Base-by-base conservation (phyloP, 179 eudicot genomes). In the Gypsophila paniculata region DNA sequence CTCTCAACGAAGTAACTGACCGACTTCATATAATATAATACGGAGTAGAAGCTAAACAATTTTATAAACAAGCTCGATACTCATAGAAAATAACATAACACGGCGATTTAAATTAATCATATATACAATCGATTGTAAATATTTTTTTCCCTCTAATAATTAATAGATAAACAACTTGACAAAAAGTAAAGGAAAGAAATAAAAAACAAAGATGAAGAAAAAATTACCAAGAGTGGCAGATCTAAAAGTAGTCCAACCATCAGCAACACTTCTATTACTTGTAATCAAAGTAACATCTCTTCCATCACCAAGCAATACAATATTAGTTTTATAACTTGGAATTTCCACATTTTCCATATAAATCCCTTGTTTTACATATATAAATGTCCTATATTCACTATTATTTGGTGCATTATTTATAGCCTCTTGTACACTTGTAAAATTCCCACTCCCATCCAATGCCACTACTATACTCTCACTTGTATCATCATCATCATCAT, bases 191-290 rank as follows among this genome's bases (percentile, higher is more conserved):
- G 17, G 34, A 8, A 5, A 9, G 0, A 15, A 55, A 18, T 2
- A 6, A 1, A 29, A 29, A 29, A 29, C 34, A 29, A 29, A 29
- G 34, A 8, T 25, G 9, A 53, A 52, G 46, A 13, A 66, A 21
- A 3, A 69, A 13, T 76, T 86, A 88, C 93, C 90, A 38, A 90
- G 78, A 55, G 96, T 92, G 2, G 98, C 94, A 19, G 96, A 90
- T 88, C 98, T 82, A 84, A 90, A 92, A 54, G 98, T 92, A 63
- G 96, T 90, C 98, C 98, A 92, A 52, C 94, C 90, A 80, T 86
- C 97, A 4, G 23, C 93, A 0, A 84, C 90, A 70, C 97, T 94
- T 75, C 97, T 81, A 61, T 70, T 81, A 19, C 94, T 89, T 0
- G 78, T 83, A 51, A 92, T 83, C 2, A 87, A 71, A 69, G 94